Conservation (phyloP, 2,329 filamentous ascomycete species). For the Nigrospora oryzae region DNA sequence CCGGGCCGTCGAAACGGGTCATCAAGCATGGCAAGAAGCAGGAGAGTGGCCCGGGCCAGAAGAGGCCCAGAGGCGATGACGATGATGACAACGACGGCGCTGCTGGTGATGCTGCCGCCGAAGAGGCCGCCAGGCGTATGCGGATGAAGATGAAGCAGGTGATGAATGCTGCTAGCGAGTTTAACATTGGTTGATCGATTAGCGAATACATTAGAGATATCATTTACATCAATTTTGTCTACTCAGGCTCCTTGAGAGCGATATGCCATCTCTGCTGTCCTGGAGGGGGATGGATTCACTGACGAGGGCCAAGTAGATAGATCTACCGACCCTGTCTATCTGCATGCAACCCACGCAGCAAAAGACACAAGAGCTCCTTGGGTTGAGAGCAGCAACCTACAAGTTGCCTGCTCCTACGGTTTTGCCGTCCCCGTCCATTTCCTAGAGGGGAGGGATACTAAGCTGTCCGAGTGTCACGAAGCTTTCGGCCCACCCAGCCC, state of each 20-base stretch:
- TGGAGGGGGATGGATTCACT: neutral
- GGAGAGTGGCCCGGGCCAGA: conserved; percentile 22
- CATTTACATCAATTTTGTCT: neutral
- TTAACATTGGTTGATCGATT: conserved; percentile 51
- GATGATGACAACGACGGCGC: conserved; percentile 20
- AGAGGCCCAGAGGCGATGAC: conserved; percentile 23
- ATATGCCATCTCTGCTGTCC: neutral
- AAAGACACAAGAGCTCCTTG: too few species aligned
- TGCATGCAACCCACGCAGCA: neutral
- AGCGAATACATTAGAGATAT: neutral
- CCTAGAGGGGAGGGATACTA: too few species aligned
- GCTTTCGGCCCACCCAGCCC: neutral
- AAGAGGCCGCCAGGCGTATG: conserved; percentile 56
- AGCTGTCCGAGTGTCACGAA: too few species aligned
- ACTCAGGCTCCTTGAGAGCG: neutral
- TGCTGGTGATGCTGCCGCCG: conserved; percentile 34
- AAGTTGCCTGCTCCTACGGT: too few species aligned
- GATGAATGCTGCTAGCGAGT: conserved; percentile 52
- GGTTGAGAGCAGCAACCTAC: too few species aligned
- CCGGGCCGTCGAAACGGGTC: conserved; percentile 38
- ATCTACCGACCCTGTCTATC: neutral
- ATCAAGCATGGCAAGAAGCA: conserved; percentile 25
- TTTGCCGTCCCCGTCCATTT: too few species aligned
- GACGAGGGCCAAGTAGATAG: neutral
- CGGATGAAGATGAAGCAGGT: conserved; percentile 52